phyloP scores from a whole-genome alignment of 2,329 filamentous ascomycete species.

The Arthrobotrys musiformis region DNA sequence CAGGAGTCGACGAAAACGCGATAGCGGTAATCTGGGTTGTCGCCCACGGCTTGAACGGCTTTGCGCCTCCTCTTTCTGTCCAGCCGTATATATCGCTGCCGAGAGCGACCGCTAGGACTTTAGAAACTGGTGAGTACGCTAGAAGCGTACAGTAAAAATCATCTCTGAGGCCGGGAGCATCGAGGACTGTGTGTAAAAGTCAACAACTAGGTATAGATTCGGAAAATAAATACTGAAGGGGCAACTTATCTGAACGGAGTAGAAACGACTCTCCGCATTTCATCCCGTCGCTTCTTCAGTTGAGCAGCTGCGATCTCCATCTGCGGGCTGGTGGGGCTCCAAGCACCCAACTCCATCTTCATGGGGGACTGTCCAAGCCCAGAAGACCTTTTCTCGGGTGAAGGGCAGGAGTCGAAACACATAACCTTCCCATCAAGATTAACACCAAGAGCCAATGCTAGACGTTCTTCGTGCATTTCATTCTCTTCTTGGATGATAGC shows the following conservation, averaged over 20 bases:
- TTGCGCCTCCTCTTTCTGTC: constrained; percentile 79
- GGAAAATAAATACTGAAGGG: constrained; percentile 59
- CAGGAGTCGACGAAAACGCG: constrained; percentile 85
- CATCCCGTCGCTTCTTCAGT: constrained; percentile 57
- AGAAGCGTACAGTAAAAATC: constrained; percentile 95
- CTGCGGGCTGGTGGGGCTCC: constrained; percentile 50
- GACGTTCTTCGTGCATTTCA: constrained; percentile 76
- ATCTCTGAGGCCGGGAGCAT: constrained; percentile 87
- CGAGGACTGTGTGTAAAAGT: constrained; percentile 74
- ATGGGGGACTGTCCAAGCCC: constrained; percentile 58
- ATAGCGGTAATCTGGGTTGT: constrained; percentile 77
- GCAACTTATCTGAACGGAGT: constrained; percentile 74
- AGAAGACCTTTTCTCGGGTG: constrained; percentile 61
- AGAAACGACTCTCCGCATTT: constrained; percentile 70
- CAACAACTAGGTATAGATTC: constrained; percentile 59
- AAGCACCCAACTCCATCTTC: constrained; percentile 30
- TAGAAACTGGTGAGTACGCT: constrained; percentile 80
- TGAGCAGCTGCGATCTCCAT: constrained; percentile 34
- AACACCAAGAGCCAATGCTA: constrained; percentile 84
- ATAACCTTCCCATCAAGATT: constrained; percentile 76
- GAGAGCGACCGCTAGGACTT: constrained; percentile 84
- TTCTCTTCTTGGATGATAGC: constrained; percentile 70
- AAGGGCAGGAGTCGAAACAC: constrained; percentile 64
- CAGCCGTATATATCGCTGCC: constrained; percentile 84
- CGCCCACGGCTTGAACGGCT: constrained; percentile 68